Base-by-base conservation (phyloP, 441 rosid genomes). In the Adansonia grandidieri region DNA sequence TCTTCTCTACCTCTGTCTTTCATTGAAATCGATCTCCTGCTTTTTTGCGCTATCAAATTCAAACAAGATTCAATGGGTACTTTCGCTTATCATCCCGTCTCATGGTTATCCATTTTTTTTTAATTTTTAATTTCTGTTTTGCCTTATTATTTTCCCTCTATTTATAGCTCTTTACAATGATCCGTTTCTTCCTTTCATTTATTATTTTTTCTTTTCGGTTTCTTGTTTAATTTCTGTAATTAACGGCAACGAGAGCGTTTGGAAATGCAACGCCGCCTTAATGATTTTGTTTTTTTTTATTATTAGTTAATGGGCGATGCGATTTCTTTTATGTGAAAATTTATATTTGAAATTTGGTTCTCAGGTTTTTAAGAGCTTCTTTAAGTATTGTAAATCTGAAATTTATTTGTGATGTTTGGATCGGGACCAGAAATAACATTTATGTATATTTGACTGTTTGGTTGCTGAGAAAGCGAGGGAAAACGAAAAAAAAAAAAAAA, bases 61-160 rank as follows among this genome's bases (percentile, higher is more conserved):
- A 15, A 7, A 63, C 51, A 47, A 77, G 81, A 70, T 78, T 13
- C 74, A 80, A 86, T 86, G 89, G 89, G 89, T 86, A 86, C 15
- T 65, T 20, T 77, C 64, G 81, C 45, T 4, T 22, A 24, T 78
- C 76, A 58, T 83, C 20, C n/a, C 44, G 9, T 73, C 68, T 74
- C 77, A 66, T 32, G 5, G 40, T 32, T 4, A 19, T 19, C 48
- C 77, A 69, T 82, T 48, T 14, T 70, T 47, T 74, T 4, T 60
- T 77, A 24, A 24, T 24, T 28, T 28, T 48, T 77, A 66, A 75
- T 79, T 62, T 80, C 78, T 9, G 22, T 76, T 40, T 24, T 19
- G 28, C 7, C 19, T 63, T 37, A 13, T 22, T 22, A 6, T 48
- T 69, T 22, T 67, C n/a, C 10, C 65, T 73, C 51, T 61, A 37